Evolutionary conservation across 2,329 filamentous ascomycete species (phyloP), one percentile per base, ranked within the genome.

Genomic region (Huntiella moniliformis): DNA sequence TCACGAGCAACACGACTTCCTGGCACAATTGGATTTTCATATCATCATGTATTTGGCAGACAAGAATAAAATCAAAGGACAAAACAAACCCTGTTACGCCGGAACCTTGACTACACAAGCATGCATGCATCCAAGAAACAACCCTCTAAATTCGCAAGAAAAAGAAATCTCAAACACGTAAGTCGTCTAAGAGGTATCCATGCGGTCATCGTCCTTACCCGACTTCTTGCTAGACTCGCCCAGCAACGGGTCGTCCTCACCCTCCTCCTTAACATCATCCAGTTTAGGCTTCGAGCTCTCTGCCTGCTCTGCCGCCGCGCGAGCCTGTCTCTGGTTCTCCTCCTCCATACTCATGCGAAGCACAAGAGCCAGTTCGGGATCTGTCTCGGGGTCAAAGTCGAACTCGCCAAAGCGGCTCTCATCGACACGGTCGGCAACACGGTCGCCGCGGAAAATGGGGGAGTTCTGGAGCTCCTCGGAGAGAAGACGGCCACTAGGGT

Each of bases 271-370:
- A 58, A 96, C 85, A 40, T 77, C 77, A 57, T 86, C 85, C 53
- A 96, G 68, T 39, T 77, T 74, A 38, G 75, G 75, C 66, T 87
- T 88, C 5, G 28, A 75, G 45, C 82, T 73, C 38, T 74, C 72
- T 54, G 77, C 73, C 54, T 83, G 79, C 54, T 83, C 79, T 39
- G 44, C 44, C n/a, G 51, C 49, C 52, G 84, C 76, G 55, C 78
- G 77, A 55, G 80, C 83, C 57, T 81, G 77, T 56, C 91, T 71
- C 51, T 87, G 87, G 67, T 92, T 92, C 64, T 98, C 91, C 60
- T 98, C 91, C 61, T 98, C 91, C 74, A 93, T 85, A 63, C 84
- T 93, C 85, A 98, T 94, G 52, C 91, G 79, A 59, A 98, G 68
- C 44, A 91, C 91, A 54, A 98, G 74, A 16, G 91, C 91, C 57